Percentiles rank a stretch among this genome's conserved stretches.
Conservation (phyloP, 805 yeast species). For the Dipodascopsis tothii region DNA sequence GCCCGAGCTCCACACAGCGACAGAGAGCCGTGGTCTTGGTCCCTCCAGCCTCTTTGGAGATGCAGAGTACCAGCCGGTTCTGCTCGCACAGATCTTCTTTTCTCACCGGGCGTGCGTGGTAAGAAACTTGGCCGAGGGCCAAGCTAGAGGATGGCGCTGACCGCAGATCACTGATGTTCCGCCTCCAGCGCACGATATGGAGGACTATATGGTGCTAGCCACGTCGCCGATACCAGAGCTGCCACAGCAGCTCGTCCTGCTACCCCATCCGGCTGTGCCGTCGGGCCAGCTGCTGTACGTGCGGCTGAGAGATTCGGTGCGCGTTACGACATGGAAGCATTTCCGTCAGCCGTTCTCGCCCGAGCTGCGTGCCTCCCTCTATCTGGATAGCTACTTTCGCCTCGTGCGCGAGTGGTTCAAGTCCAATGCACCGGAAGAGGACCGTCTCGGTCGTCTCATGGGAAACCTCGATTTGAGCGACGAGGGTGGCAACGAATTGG, state of each 20-base stretch:
- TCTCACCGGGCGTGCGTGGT: background rate
- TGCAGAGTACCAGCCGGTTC: background rate
- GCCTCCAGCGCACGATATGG: background rate
- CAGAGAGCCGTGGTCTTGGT: no score
- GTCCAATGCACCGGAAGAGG: background rate
- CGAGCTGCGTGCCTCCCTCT: background rate
- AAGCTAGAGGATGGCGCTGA: background rate
- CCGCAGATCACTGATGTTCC: background rate
- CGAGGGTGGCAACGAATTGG: background rate
- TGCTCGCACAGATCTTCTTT: background rate
- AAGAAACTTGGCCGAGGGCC: no score
- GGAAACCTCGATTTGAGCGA: background rate
- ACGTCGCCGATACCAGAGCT: no score
- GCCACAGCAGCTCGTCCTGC: background rate
- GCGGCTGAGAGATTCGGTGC: background rate
- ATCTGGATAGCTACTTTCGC: conserved; percentile 2
- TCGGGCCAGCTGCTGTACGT: background rate
- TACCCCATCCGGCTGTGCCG: background rate
- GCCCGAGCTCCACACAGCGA: background rate
- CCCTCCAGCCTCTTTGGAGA: background rate
- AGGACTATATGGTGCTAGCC: background rate
- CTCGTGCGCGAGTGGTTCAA: conserved; percentile 2
- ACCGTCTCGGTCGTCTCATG: background rate
- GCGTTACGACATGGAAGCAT: background rate
- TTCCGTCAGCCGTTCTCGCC: background rate